A percentile compares a stretch with the other conserved stretches of the same genome.
These are phyloP conservation scores for Tylopilus orsonianus DNA, from an alignment of 1,284 basidiomycete genomes.

Conservation along the genomic window DNA sequence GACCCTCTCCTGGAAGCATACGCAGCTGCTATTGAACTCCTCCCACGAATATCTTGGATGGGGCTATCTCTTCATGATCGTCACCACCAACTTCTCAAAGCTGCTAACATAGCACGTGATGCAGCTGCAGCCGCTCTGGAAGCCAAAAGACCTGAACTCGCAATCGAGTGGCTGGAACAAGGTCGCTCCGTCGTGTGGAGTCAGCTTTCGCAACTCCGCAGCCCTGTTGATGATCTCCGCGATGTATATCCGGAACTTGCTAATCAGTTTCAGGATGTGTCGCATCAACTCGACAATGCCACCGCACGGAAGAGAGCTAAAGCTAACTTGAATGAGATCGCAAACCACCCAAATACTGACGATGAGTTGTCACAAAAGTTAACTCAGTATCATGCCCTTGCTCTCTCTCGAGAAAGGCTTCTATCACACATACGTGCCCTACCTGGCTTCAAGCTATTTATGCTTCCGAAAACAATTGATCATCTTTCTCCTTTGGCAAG, in stretches of 20 bases:
- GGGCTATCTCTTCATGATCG: not conserved
- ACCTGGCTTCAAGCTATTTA: constrained; percentile 5
- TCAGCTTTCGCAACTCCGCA: constrained; percentile 2
- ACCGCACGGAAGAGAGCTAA: no score
- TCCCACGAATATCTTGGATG: not conserved
- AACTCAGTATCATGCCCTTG: not conserved
- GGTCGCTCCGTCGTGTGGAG: not conserved
- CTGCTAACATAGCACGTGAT: not conserved
- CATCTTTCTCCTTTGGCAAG: not conserved
- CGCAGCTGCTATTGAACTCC: not conserved
- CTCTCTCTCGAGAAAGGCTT: not conserved
- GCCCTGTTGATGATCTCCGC: not conserved
- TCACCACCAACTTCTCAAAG: not conserved
- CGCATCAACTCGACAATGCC: not conserved
- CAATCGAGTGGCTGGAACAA: not conserved
- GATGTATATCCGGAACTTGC: not conserved
- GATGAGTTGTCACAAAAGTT: not conserved
- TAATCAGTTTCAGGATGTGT: not conserved
- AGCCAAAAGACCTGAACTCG: not conserved
- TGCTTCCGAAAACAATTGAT: not conserved
- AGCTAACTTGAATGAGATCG: not conserved
- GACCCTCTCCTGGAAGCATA: not conserved
- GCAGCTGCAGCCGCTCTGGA: not conserved
- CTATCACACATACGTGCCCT: constrained; percentile 1
- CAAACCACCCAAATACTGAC: not conserved